Percentiles rank a stretch among this genome's conserved stretches.
Evolutionary conservation across 148 eudicot genomes (phyloP).

Genomic region (Amaranthus cruentus): DNA sequence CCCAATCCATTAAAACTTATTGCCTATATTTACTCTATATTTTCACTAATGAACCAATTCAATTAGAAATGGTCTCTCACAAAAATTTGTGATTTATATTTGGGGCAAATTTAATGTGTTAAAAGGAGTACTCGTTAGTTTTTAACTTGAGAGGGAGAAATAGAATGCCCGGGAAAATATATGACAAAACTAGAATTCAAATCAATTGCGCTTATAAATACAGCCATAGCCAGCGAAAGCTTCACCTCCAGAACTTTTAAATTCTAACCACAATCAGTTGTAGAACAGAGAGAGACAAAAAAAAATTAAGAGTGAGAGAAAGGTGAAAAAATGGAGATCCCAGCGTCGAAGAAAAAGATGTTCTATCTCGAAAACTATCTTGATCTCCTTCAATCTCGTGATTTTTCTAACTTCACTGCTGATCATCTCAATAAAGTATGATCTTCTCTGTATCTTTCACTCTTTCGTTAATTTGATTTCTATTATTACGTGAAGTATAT

Average conservation of each 20-base stretch:
- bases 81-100: too few species aligned
- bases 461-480: background rate
- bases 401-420: slow-evolving; percentile 18
- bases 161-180: background rate
- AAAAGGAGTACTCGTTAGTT: too few species aligned
- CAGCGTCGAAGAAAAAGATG: background rate
- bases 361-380: slow-evolving; percentile 37
- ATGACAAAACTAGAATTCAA: too few species aligned
- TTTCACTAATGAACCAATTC: too few species aligned
- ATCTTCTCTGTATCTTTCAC: slow-evolving; percentile 15
- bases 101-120: too few species aligned
- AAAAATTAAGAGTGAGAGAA: slow-evolving; percentile 7
- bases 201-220: too few species aligned
- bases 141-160: background rate
- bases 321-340: background rate
- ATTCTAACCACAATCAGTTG: background rate
- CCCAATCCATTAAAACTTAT: too few species aligned
- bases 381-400: slow-evolving; percentile 22
- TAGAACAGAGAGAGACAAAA: slow-evolving; percentile 1
- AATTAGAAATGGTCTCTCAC: too few species aligned
- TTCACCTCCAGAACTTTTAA: background rate
- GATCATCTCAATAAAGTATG: slow-evolving; percentile 24
- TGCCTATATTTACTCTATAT: too few species aligned
- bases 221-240: background rate
- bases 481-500: background rate